A percentile compares a stretch with the other conserved stretches of the same genome.
Evolutionary conservation across 768 basidiomycete genomes (phyloP).

Genomic region (Xerocomellus amylosporus): DNA sequence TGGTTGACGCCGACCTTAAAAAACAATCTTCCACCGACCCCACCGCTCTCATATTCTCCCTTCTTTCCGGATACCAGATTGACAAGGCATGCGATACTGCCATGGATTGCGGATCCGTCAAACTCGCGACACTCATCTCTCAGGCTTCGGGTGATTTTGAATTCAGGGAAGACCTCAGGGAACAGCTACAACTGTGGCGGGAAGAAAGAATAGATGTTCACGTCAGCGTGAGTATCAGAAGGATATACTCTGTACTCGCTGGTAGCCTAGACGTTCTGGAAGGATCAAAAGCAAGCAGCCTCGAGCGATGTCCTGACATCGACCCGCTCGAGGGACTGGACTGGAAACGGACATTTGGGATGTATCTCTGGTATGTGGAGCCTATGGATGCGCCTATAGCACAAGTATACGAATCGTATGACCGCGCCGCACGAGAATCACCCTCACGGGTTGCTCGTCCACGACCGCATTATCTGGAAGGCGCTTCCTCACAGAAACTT

Average conservation of each 20-base stretch:
- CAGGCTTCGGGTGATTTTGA: constrained; percentile 78
- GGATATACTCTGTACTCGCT: constrained; percentile 79
- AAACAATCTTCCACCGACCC: constrained; percentile 43
- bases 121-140: constrained; percentile 84
- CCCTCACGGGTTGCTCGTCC: constrained; percentile 49
- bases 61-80: constrained; percentile 87
- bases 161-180: constrained; percentile 67
- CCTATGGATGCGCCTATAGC: constrained; percentile 67
- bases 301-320: constrained; percentile 54
- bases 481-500: constrained; percentile 18
- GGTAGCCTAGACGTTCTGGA: constrained; percentile 66
- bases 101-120: constrained; percentile 71
- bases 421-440: constrained; percentile 38
- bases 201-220: constrained; percentile 70
- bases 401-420: constrained; percentile 65
- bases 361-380: constrained; percentile 86
- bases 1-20: constrained; percentile 70
- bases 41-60: constrained; percentile 62
- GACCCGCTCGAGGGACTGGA: constrained; percentile 72
- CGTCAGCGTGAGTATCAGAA: constrained; percentile 64
- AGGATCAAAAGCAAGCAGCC: constrained; percentile 49
- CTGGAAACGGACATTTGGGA: constrained; percentile 92
- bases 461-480: constrained; percentile 56
- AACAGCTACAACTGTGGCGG: constrained; percentile 83
- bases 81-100: constrained; percentile 76